Base-by-base conservation (phyloP, 768 basidiomycete species). In the Wakefieldia striispora region DNA sequence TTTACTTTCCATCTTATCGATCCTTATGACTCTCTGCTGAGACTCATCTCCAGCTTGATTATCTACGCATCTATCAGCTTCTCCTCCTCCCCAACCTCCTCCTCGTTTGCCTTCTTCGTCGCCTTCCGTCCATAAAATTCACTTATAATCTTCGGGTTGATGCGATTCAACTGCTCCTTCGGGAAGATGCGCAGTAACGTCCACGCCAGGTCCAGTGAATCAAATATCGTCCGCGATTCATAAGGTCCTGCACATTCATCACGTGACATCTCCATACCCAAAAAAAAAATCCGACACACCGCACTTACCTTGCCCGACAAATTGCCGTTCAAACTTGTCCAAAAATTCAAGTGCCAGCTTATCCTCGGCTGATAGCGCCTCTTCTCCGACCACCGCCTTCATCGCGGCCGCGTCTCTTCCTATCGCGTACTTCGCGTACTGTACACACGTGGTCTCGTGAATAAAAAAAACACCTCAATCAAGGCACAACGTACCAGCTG, bases 311-410 rank as follows among this genome's bases (percentile, higher is more conserved):
- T 99, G 97, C 31, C 90, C 91, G 37, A 99, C 97, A 70, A 98
- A 99, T 61, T 95, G 87, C 47, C 84, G 86, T 73, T 99, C 97
- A 70, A 99, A 99, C 71, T 95, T 92, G 66, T 95, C 93, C 57
- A 99, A 72, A 78, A 99, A 99, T 70, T 98, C 95, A 42, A 99
- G 74, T 9, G 95, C 95, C 34, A 97, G 80, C 73, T 97, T 97
- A 71, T 99, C 97, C 70, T 98, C 97, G 0, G 82, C 73, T 38
- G 91, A 94, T 60, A 98, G 72, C 19, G 97, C 95, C 70, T 99
- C 97, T 72, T 98, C 97, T 61, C 97, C 97, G 44, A 99, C 97
- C 37, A 98, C 97, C 52, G 97, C 97, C 70, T 98, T 98, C 97
- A 99, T 99, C 12, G 94, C 79, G 2, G 95, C 93, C 41, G 95